These are phyloP conservation scores for Phytophthora rubi DNA, from an alignment of 352 stramenopile species.

Conservation along the genomic window DNA sequence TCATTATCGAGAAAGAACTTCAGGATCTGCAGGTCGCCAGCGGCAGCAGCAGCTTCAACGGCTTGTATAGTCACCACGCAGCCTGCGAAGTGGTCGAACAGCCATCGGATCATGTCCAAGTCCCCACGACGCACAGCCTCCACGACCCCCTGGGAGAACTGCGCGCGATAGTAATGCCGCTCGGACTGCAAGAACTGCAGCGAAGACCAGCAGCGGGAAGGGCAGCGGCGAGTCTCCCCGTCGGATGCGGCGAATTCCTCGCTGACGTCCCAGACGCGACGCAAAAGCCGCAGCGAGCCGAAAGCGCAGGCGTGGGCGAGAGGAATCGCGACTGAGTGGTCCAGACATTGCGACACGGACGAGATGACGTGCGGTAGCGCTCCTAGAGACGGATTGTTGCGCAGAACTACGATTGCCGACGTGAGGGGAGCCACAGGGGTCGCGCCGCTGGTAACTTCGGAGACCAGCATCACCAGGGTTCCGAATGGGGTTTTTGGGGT, in stretches of 20 bases:
- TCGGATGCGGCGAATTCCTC: conserved; percentile 9
- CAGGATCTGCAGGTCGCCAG: conserved; percentile 16
- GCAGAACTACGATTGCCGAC: conserved; percentile 19
- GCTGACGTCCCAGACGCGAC: conserved; percentile 29
- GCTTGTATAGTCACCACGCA: conserved; percentile 21
- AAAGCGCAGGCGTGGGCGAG: conserved; percentile 24
- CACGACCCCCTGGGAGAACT: conserved; percentile 33
- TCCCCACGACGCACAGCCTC: conserved; percentile 24
- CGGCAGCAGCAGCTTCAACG: conserved; percentile 32
- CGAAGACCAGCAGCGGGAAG: conserved; percentile 16
- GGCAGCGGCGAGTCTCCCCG: neutral
- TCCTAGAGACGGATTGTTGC: conserved; percentile 16
- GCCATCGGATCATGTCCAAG: conserved; percentile 26
- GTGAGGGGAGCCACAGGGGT: conserved; percentile 7
- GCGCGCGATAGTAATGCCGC: conserved; percentile 20
- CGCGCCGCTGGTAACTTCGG: neutral
- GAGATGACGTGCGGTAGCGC: conserved; percentile 29
- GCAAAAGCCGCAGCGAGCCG: conserved; percentile 24
- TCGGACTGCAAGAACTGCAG: conserved; percentile 25
- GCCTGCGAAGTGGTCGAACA: conserved; percentile 33
- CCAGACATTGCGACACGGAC: conserved; percentile 31
- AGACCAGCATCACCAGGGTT: too few relatives aligned
- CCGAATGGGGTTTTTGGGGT: too few relatives aligned
- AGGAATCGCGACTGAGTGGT: conserved; percentile 25
- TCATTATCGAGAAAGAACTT: conserved; percentile 28